Base-by-base conservation (phyloP, 164 flowering plant species). In the Dillenia turbinata region DNA sequence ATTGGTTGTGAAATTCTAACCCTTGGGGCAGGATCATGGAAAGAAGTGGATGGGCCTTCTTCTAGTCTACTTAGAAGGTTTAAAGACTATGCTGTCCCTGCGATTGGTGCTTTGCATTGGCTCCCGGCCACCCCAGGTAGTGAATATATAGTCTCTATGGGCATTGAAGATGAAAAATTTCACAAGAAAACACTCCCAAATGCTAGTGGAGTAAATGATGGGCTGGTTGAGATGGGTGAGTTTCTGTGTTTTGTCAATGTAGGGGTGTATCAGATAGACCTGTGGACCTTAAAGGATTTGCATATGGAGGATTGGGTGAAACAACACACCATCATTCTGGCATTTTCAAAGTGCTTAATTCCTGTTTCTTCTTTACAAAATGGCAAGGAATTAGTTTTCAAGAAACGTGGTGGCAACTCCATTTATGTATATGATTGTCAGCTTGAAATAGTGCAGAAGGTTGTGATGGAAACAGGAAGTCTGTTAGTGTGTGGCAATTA, bases 71-170 rank as follows among this genome's bases (percentile, higher is more conserved):
- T 75, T 33, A n/a, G 54, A 12, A 47, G 71, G 78, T 58, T 76
- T 26, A 69, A 68, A 2, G n/a, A 65, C 12, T 47, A 10, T 15
- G 81, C 83, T 6, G 71, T 82, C 59, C 68, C 71, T 4, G 73
- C 80, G 8, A 68, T 70, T 47, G 75, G 74, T 9, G 83, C 79
- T 62, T 45, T 79, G 54, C 83, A 79, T 49, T 82, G 86, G 83
- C 10, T 75, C 57, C 82, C 82, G 14, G 44, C 63, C 12, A 13
- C 60, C 24, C 57, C 61, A 43, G 47, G 22, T 13, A 64, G 61
- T 19, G 77, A 74, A 26, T 73, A 72, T 61, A 33, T 82, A 8
- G 76, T 79, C 55, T 77, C 83, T 5, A 61, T 82, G 71, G 65
- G 68, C 9, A 51, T 78, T 15, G 73, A 73, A 1, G 65, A 57